Evolutionary conservation across 2,329 filamentous ascomycete genomes (phyloP).

Genomic region (Aspergillus sp.): DNA sequence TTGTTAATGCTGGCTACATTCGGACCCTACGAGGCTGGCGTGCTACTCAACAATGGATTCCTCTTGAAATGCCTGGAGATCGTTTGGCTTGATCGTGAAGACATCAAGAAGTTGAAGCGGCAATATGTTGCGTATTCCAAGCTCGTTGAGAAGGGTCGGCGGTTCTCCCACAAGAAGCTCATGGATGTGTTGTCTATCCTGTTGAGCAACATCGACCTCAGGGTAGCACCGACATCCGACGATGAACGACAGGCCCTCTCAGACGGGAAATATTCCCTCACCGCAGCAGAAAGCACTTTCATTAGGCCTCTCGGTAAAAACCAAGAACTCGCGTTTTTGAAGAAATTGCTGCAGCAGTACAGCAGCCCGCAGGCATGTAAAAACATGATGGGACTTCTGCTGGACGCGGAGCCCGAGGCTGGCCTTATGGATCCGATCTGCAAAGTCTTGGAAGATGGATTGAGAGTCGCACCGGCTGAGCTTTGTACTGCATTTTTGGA

Average conservation of each 20-base stretch:
- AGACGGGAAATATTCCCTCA: constrained; percentile 31
- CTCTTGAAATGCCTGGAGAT: constrained; percentile 56
- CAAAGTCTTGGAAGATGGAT: constrained; percentile 49
- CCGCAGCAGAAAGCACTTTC: constrained; percentile 25
- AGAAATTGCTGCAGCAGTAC: constrained; percentile 62
- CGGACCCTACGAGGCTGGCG: constrained; percentile 53
- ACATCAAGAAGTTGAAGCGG: constrained; percentile 45
- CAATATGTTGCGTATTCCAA: constrained; percentile 48
- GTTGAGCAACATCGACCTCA: constrained; percentile 34
- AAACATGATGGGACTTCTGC: constrained; percentile 54
- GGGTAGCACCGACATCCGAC: constrained; percentile 20
- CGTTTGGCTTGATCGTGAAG: constrained; percentile 54
- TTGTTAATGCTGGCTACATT: constrained; percentile 62
- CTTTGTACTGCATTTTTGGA: constrained; percentile 54
- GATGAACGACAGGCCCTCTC: constrained; percentile 16
- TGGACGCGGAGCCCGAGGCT: constrained; percentile 49
- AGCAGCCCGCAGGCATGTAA: constrained; percentile 51
- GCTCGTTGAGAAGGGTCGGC: constrained; percentile 43
- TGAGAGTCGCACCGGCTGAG: constrained; percentile 48
- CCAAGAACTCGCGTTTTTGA: constrained; percentile 40
- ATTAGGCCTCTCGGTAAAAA: constrained; percentile 29
- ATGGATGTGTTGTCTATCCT: constrained; percentile 38
- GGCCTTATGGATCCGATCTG: constrained; percentile 47
- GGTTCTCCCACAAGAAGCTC: constrained; percentile 39
- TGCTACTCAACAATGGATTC: constrained; percentile 59